phyloP scores from a whole-genome alignment of 148 eudicot genomes.

The Camellia japonica region DNA sequence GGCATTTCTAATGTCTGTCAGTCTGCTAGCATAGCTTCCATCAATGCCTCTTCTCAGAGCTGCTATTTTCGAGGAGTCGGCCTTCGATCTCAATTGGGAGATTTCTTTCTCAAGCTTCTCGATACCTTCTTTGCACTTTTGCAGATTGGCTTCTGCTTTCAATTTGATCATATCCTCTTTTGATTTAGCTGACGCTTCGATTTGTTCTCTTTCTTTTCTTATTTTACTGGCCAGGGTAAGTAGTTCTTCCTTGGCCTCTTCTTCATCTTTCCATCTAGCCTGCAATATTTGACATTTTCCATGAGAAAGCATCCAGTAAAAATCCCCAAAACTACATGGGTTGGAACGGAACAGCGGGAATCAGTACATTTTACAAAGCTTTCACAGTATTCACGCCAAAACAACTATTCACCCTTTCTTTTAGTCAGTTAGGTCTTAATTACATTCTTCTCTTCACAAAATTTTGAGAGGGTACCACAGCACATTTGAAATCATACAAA shows the following conservation, averaged over 20 bases:
- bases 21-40: slow-evolving; percentile 51
- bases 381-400: background rate
- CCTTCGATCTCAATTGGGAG: slow-evolving; percentile 58
- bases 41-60: slow-evolving; percentile 73
- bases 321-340: background rate
- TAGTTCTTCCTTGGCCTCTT: slow-evolving; percentile 63
- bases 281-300: slow-evolving; percentile 26
- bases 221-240: slow-evolving; percentile 49
- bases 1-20: slow-evolving; percentile 28
- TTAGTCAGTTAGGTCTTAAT: background rate
- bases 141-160: slow-evolving; percentile 65
- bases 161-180: slow-evolving; percentile 54
- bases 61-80: slow-evolving; percentile 85
- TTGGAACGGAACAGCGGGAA: background rate
- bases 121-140: slow-evolving; percentile 65
- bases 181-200: slow-evolving; percentile 57
- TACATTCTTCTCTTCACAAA: background rate
- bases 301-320: slow-evolving; percentile 17
- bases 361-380: slow-evolving; percentile 5
- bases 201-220: slow-evolving; percentile 65
- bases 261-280: slow-evolving; percentile 77
- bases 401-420: background rate
- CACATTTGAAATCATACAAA: background rate
- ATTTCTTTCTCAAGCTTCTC: slow-evolving; percentile 68
- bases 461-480: background rate